A percentile compares a stretch with the other conserved stretches of the same genome.
phyloP scores from a whole-genome alignment of 768 basidiomycete species.

The Ramaria sp. region DNA sequence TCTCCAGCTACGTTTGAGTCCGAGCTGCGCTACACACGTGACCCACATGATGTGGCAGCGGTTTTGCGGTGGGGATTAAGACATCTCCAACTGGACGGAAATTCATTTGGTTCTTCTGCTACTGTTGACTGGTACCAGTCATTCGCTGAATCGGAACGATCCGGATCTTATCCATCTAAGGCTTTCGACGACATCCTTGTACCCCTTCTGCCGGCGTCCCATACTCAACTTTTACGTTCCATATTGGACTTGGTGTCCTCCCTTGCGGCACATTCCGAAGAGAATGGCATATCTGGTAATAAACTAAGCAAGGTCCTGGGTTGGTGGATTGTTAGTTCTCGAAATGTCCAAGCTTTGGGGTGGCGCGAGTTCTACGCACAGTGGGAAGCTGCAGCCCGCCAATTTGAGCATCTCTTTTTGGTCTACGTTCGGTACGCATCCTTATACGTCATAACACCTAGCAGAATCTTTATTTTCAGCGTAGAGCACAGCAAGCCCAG shows the following conservation, averaged over 20 bases:
- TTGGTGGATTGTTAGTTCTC: slow-evolving; percentile 54
- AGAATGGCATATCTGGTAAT: slow-evolving; percentile 66
- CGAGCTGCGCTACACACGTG: slow-evolving; percentile 53
- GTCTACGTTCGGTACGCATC: slow-evolving; percentile 51
- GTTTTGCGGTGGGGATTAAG: slow-evolving; percentile 75
- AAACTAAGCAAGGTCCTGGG: slow-evolving; percentile 67
- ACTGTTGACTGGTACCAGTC: slow-evolving; percentile 53
- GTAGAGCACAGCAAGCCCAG: slow-evolving; percentile 22
- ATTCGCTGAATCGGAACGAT: slow-evolving; percentile 52
- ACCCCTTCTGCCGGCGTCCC: slow-evolving; percentile 47
- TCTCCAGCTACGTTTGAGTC: slow-evolving; percentile 46
- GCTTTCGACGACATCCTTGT: slow-evolving; percentile 53
- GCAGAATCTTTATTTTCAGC: background rate
- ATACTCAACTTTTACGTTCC: slow-evolving; percentile 46
- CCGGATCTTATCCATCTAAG: slow-evolving; percentile 46
- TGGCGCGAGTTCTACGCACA: slow-evolving; percentile 58
- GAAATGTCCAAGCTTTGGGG: slow-evolving; percentile 40
- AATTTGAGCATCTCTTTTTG: slow-evolving; percentile 70
- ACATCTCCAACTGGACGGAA: slow-evolving; percentile 53
- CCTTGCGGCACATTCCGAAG: slow-evolving; percentile 61
- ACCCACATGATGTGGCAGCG: slow-evolving; percentile 69
- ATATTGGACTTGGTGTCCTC: slow-evolving; percentile 56
- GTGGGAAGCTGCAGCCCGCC: slow-evolving; percentile 66
- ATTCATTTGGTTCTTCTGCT: slow-evolving; percentile 36
- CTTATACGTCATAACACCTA: background rate